Base-by-base conservation (phyloP, 1,284 basidiomycete species). In the Cryptococcus sp. region DNA sequence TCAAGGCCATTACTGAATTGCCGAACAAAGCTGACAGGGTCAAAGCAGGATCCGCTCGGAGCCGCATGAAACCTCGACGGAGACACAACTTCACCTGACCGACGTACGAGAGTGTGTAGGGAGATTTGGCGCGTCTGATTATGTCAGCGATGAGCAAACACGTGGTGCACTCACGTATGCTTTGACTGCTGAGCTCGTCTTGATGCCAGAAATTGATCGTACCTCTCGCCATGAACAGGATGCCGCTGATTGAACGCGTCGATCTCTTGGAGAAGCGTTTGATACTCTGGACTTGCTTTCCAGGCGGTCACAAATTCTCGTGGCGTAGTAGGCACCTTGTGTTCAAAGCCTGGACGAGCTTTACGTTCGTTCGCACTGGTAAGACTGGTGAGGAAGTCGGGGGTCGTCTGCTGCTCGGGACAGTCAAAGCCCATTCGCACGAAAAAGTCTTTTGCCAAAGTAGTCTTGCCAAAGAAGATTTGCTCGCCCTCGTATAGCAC, bases 401-500 rank as follows among this genome's bases (percentile, higher is more conserved):
- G 75, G 16, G 68, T 69, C 20, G 78, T 78, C 59, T 78, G 74
- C 57, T 77, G 77, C 38, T 72, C 68, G 46, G 73, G 81, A 69
- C 76, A 78, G 39, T 86, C 83, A 80, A 86, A 95, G 8, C 92
- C 92, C 56, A 93, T 81, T 46, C 81, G 75, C 69, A 89, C 83
- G 65, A 93, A 93, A 79, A 91, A 93, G 3, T 80, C 79, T 51
- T 89, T 86, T 16, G 91, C 92, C 55, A 86, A 83, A 79, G 76
- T 75, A 1, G 86, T 83, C 7, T 85, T 84, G 5, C 92, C 92
- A 72, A 86, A 91, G 82, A 86, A 94, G 41, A 91, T 89, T 72
- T 91, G 87, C 55, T 85, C 87, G 11, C 92, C 92, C 73, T 90
- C 81, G 76, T 91, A 86, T 52, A 95, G 80, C 22, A 95, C 84